Evolutionary conservation across 2,329 filamentous ascomycete species (phyloP), one percentile per base, ranked within the genome.

Genomic region (Arthrinium puccinioides): DNA sequence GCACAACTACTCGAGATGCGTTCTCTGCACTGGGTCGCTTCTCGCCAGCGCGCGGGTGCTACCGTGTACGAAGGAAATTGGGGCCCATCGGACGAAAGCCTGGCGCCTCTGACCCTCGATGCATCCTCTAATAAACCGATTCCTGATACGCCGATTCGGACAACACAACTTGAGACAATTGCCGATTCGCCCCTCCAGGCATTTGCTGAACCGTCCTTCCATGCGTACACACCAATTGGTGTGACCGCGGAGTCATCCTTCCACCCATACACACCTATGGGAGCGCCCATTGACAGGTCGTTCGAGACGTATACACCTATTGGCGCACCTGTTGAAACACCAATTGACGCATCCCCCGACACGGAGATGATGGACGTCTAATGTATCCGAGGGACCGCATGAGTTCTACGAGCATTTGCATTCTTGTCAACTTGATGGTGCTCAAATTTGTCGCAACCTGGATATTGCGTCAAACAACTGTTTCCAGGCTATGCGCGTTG

Each of bases 51-150:
- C 38, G 86, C 88, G 9, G 86, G 88, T 30, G 92, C 92, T n/a
- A 96, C 88, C 0, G 81, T 98, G 37, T 98, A 85, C 51, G 92
- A 98, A 64, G 92, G 92, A 44, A 92, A 87, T 57, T 98, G 89
- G 84, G 92, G 92, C 4, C 90, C 90, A 21, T 81, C 67, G n/a
- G 70, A 74, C 36, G 60, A 70, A 34, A 55, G 66, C 21, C 49
- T 60, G 5, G 28, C 18, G 16, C 33, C 33, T 27, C 23, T 36
- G 23, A 36, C 33, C 11, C 33, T 36, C 13, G 33, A 36, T 2
- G 21, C 33, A 3, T 36, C 33, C 20, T 24, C 33, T 24, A 21
- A 33, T 24, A 24, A n/a, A 20, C 31, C n/a, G n/a, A n/a, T n/a
- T n/a, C 33, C 33, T 24, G 31, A 33, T 24, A 24, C 20, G 20